These are phyloP conservation scores for Mesembryanthemum crystallinum DNA, from an alignment of 148 eudicot species.

Conservation along the genomic window DNA sequence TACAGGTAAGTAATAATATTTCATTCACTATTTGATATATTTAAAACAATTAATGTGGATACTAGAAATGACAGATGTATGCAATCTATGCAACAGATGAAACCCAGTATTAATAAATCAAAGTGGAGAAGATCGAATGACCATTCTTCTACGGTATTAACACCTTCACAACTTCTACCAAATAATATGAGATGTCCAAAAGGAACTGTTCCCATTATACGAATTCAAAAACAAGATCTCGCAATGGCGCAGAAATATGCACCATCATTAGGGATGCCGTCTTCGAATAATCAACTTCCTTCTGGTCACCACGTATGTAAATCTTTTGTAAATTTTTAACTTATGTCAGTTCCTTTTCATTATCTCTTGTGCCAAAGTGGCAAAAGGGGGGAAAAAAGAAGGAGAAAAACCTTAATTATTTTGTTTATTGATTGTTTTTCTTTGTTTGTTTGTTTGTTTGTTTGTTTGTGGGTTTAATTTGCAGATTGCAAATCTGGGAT, in stretches of 20 bases:
- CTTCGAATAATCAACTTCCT: too few relatives aligned
- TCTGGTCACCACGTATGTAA: too few relatives aligned
- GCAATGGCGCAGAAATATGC: slow-evolving; percentile 6
- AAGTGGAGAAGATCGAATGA: too few relatives aligned
- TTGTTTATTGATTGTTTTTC: neutral
- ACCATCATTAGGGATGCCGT: neutral
- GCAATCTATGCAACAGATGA: slow-evolving; percentile 1
- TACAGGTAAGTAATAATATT: slow-evolving; percentile 12
- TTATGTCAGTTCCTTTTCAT: too few relatives aligned
- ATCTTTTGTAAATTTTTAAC: too few relatives aligned
- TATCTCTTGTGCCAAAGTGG: too few relatives aligned
- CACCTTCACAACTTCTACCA: neutral
- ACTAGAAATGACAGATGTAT: too few relatives aligned
- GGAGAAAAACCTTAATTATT: neutral
- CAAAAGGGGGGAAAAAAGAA: too few relatives aligned
- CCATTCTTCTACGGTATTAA: neutral
- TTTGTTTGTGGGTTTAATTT: neutral
- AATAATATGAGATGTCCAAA: slow-evolving; percentile 17
- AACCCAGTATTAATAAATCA: neutral
- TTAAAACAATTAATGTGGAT: too few relatives aligned
- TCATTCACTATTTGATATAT: neutral
- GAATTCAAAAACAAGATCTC: slow-evolving; percentile 18
- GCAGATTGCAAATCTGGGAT: slow-evolving; percentile 18
- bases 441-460: too few relatives aligned
- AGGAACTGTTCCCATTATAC: slow-evolving; percentile 17